Conservation (phyloP, 768 basidiomycete species). For the Myochromella boudieri region DNA sequence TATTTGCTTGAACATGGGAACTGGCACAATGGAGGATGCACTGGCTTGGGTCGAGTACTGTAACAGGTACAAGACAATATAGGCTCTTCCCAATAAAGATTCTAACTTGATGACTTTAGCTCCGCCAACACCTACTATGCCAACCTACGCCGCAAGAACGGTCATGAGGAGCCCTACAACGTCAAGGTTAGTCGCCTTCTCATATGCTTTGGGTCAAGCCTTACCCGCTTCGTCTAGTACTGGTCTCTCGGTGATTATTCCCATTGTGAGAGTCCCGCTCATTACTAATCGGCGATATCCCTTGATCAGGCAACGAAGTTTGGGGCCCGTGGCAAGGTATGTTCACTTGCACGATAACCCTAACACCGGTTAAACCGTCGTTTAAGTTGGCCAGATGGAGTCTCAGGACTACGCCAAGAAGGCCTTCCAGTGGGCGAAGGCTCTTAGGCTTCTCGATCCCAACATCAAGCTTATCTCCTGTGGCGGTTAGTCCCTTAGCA, state of each 20-base stretch:
- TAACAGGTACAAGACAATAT: conserved; percentile 40
- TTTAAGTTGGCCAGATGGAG: conserved; percentile 52
- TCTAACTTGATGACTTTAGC: conserved; percentile 19
- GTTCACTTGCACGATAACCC: not conserved
- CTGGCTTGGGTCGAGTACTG: conserved; percentile 65
- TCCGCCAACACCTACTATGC: conserved; percentile 49
- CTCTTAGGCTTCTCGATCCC: conserved; percentile 56
- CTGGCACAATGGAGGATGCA: conserved; percentile 59
- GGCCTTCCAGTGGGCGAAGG: conserved; percentile 63
- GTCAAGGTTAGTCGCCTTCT: conserved; percentile 33
- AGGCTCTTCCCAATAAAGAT: not conserved
- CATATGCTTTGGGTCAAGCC: not conserved
- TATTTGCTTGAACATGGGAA: conserved; percentile 65
- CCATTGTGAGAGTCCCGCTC: not conserved
- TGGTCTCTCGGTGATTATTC: conserved; percentile 31
- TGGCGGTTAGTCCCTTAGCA: too few species aligned
- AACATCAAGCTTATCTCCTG: conserved; percentile 54
- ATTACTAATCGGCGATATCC: not conserved
- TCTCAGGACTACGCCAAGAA: conserved; percentile 54
- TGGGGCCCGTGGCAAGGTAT: conserved; percentile 54
- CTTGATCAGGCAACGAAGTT: conserved; percentile 60
- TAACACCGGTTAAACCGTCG: not conserved
- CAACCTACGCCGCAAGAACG: conserved; percentile 57
- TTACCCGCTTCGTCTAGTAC: conserved; percentile 21
- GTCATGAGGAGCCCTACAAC: conserved; percentile 52